Evolutionary conservation across 139 green algal genomes (phyloP), one percentile per base, ranked within the genome.

Genomic region (Pseudopediastrum boryanum): DNA sequence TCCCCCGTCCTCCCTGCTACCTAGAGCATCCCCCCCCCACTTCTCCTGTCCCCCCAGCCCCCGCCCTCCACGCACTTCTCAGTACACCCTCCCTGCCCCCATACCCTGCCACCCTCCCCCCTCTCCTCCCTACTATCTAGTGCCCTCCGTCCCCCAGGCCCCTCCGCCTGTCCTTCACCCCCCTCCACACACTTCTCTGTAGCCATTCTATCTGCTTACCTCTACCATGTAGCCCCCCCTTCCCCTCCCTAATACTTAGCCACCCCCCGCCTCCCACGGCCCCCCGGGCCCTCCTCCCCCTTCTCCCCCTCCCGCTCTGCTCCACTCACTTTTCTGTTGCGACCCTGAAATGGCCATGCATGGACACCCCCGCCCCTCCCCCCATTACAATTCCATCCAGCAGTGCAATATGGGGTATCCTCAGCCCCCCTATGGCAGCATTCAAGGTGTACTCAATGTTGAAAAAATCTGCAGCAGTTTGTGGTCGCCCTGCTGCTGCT

Each of bases 311-410:
- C n/a, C n/a, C n/a, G 27, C 46, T 59, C 46, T 50, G 41, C 7
- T n/a, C 46, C 36, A 38, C 76, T 2, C 67, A 96, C 93, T 81
- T 85, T 68, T 98, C 94, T 0, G 96, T 99, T 9, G 92, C 95
- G 1, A 99, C 85, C 2, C 93, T 71, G 85, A 97, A 97, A 21
- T 54, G 65, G 43, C 94, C 94, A 72, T 98, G 91, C 68, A 97
- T 89, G 5, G 89, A 94, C 23, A 98, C 69, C 31, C 96, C 96
- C 2, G 86, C 91, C 2, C 96, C 96, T 21, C 96, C 96, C 0
- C 96, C 96, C 92, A 98, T 97, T 3, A 90, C 88, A 51, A 99
- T 93, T 67, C 96, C 96, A 72, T 99, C 94, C 33, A 98, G 81
- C 9, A 99, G 29, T 0, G 93, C 88, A 0, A 98, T 84, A 75